A percentile compares a stretch with the other conserved stretches of the same genome.
phyloP scores from a whole-genome alignment of 176 grass and related monocot genomes.

The Ananas comosus region DNA sequence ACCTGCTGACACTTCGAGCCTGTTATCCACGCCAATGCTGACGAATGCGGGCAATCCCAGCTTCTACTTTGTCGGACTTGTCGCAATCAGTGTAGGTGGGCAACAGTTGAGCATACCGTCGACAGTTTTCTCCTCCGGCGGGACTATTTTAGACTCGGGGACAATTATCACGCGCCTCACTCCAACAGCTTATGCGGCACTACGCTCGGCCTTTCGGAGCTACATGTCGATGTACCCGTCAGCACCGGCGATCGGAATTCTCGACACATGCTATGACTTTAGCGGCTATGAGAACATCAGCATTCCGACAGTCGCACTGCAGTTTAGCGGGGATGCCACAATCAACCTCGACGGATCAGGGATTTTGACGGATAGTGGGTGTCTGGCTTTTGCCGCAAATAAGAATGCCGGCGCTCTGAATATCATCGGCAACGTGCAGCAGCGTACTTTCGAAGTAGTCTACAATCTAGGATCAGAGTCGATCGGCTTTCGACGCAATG shows the following conservation, averaged over 20 bases:
- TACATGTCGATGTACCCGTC: neutral
- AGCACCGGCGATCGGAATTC: slow-evolving; percentile 25
- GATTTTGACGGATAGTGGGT: slow-evolving; percentile 4
- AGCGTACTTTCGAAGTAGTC: slow-evolving; percentile 26
- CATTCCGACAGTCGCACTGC: slow-evolving; percentile 23
- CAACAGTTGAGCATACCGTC: neutral
- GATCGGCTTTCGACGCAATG: slow-evolving; percentile 27
- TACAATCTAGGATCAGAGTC: slow-evolving; percentile 24
- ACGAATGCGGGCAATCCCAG: neutral
- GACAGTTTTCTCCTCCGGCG: neutral
- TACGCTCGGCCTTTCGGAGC: slow-evolving; percentile 14
- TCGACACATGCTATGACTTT: slow-evolving; percentile 33
- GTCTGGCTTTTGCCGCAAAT: slow-evolving; percentile 28
- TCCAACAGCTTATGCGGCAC: slow-evolving; percentile 18
- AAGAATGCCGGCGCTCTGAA: neutral
- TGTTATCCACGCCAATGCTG: neutral
- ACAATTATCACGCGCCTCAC: slow-evolving; percentile 35
- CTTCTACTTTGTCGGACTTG: slow-evolving; percentile 17
- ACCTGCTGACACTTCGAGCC: neutral
- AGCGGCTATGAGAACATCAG: neutral
- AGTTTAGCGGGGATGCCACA: slow-evolving; percentile 27
- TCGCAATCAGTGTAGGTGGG: slow-evolving; percentile 5
- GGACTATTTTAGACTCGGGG: slow-evolving; percentile 25
- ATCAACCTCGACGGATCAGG: slow-evolving; percentile 17
- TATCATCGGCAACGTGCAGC: slow-evolving; percentile 38